A percentile compares a stretch with the other conserved stretches of the same genome.
These are phyloP conservation scores for Saturnispora sekii DNA, from an alignment of 805 yeast species.

Conservation along the genomic window DNA sequence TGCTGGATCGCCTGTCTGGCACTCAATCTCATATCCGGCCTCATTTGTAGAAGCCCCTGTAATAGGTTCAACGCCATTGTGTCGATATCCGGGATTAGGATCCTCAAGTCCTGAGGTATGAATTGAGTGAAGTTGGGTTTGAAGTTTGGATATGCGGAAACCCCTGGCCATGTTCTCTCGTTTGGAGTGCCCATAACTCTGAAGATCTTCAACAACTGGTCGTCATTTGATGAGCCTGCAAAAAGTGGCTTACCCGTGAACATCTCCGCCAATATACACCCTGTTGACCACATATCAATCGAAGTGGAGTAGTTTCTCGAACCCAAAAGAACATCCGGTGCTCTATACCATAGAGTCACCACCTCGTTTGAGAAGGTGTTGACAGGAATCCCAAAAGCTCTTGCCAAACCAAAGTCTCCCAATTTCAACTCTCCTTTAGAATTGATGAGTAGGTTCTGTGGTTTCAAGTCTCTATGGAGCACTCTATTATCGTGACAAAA, in stretches of 20 bases:
- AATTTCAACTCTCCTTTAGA: slow-evolving; percentile 84
- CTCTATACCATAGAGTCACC: slow-evolving; percentile 96
- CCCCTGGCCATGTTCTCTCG: slow-evolving; percentile 97
- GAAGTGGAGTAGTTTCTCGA: slow-evolving; percentile 94
- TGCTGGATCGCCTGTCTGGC: slow-evolving; percentile 56
- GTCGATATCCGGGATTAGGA: slow-evolving; percentile 60
- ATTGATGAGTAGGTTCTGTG: slow-evolving; percentile 86
- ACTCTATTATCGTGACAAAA: slow-evolving; percentile 80
- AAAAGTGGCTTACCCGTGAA: slow-evolving; percentile 95
- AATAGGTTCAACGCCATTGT: slow-evolving; percentile 59
- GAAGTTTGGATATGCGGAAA: slow-evolving; percentile 80
- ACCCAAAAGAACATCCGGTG: slow-evolving; percentile 93
- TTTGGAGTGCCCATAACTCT: slow-evolving; percentile 94
- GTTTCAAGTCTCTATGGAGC: slow-evolving; percentile 83
- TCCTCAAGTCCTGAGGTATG: slow-evolving; percentile 77
- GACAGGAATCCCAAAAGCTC: slow-evolving; percentile 97
- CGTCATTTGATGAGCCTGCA: slow-evolving; percentile 95
- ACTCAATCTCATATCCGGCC: slow-evolving; percentile 51
- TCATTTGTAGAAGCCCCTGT: slow-evolving; percentile 48
- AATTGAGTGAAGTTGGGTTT: slow-evolving; percentile 75
- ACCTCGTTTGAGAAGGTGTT: slow-evolving; percentile 97
- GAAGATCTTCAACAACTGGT: slow-evolving; percentile 85
- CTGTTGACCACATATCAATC: slow-evolving; percentile 98
- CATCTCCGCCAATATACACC: slow-evolving; percentile 97
- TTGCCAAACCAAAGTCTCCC: slow-evolving; percentile 94